Conservation (phyloP, 2,329 filamentous ascomycete genomes). For the Polychaeton citri region DNA sequence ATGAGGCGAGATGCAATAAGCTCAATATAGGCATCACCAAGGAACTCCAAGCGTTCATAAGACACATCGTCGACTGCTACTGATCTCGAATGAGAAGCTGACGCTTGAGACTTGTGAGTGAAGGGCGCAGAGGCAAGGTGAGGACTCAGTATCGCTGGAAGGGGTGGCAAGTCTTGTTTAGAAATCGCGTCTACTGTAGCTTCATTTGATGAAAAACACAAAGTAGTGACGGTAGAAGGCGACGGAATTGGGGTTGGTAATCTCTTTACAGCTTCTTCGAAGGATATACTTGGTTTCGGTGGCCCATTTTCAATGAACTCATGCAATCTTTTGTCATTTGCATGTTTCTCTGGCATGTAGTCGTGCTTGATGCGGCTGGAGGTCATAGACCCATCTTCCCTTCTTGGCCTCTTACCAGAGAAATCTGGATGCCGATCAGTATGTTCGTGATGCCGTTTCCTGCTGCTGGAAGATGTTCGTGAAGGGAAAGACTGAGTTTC, state of each 20-base stretch:
- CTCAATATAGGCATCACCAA: constrained; percentile 79
- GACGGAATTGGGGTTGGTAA: constrained; percentile 5
- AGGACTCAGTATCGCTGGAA: constrained; percentile 13
- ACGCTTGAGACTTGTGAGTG: constrained; percentile 17
- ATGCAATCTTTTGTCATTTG: not conserved
- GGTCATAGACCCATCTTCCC: not conserved
- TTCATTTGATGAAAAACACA: not conserved
- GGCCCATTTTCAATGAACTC: not conserved
- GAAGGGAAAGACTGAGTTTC: not conserved
- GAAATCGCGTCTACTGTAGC: not conserved
- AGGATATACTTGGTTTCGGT: constrained; percentile 2
- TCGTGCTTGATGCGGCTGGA: not conserved
- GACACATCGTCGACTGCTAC: constrained; percentile 17
- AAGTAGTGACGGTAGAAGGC: constrained; percentile 8
- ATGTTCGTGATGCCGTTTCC: constrained; percentile 9
- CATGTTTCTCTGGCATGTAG: not conserved
- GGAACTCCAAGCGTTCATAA: constrained; percentile 79
- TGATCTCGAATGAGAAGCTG: constrained; percentile 10
- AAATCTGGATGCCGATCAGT: constrained; percentile 2
- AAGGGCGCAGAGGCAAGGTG: constrained; percentile 17
- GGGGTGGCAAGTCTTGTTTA: constrained; percentile 10
- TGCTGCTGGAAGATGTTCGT: constrained; percentile 6
- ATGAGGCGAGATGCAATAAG: constrained; percentile 64
- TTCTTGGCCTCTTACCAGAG: not conserved
- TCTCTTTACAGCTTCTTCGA: constrained; percentile 7